Evolutionary conservation across 129 eudicot genomes (phyloP).

Genomic region (Arctium lappa): DNA sequence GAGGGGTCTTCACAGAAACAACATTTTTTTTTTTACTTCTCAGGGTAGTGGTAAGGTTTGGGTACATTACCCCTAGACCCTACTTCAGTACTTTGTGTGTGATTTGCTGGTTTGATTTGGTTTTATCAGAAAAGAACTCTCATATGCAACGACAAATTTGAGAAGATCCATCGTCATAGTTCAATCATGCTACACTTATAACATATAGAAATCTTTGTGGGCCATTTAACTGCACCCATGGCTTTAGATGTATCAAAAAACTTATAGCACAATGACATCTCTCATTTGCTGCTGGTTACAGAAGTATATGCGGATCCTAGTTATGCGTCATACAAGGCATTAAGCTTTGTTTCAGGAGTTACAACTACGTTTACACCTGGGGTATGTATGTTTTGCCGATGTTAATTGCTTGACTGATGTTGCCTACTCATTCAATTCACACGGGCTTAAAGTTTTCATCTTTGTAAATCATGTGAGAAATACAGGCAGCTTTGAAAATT

Average conservation of each 20-base stretch:
- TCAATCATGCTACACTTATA: no score
- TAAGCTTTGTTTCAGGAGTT: constrained; percentile 81
- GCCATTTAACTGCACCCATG: no score
- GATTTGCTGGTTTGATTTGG: no score
- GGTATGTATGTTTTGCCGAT: constrained; percentile 55
- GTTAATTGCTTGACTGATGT: background rate
- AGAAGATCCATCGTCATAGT: no score
- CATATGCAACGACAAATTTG: no score
- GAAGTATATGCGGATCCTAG: constrained; percentile 96
- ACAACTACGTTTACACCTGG: constrained; percentile 85
- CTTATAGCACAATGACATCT: background rate
- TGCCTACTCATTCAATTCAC: background rate
- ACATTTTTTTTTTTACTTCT: no score
- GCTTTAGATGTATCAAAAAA: background rate
- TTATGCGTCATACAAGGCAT: constrained; percentile 76
- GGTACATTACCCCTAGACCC: no score
- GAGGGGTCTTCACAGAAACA: no score
- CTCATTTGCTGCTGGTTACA: constrained; percentile 35
- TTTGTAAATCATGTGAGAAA: background rate
- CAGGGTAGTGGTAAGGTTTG: no score
- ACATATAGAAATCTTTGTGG: no score
- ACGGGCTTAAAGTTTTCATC: background rate
- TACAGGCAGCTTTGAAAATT: constrained; percentile 86
- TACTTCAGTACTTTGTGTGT: no score
- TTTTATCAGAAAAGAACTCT: no score